Evolutionary conservation across 345 rosid species (phyloP), one percentile per base, ranked within the genome.

Genomic region (Bretschneidera sinensis): DNA sequence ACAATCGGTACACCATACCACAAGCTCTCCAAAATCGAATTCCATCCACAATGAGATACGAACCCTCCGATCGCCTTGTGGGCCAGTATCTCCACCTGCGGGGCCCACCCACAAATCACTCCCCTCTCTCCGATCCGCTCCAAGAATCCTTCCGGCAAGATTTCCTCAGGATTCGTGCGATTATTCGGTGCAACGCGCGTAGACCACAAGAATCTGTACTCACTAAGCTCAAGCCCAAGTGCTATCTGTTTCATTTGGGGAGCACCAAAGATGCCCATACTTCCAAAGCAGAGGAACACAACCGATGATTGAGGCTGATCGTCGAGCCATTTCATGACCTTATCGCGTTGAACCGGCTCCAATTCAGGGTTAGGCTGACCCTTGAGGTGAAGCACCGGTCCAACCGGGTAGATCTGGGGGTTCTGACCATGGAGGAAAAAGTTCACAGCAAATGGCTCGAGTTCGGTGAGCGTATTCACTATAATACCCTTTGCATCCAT

Each of bases 221-320:
- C 75, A 20, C 76, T 63, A 14, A 31, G 71, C 78, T 83, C 79
- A 21, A 84, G 52, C 17, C 79, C 89, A 13, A 51, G 61, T 16
- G 85, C 79, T 0, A 77, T 71, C 62, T 81, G 83, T 15, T 72
- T 69, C 2, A 73, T 57, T 51, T 84, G 86, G 15, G 65, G 8
- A 0, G 1, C 64, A 5, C 4, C 52, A 51, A 76, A 68, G n/a
- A 13, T 73, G 24, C 68, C 76, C 22, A 57, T 15, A 68, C 79
- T 80, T 31, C 84, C 85, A 48, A 78, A 82, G 48, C 82, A 82
- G 6, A 85, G 69, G 71, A 78, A 82, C 51, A 78, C 75, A 11
- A 78, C 87, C 1, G 79, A 78, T 31, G 74, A 59, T 43, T 69
- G 48, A 0, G 82, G 76, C 24, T 80, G 81, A 6, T 64, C 64